Evolutionary conservation across 768 basidiomycete species (phyloP).

Genomic region (Pisolithus microcarpus): DNA sequence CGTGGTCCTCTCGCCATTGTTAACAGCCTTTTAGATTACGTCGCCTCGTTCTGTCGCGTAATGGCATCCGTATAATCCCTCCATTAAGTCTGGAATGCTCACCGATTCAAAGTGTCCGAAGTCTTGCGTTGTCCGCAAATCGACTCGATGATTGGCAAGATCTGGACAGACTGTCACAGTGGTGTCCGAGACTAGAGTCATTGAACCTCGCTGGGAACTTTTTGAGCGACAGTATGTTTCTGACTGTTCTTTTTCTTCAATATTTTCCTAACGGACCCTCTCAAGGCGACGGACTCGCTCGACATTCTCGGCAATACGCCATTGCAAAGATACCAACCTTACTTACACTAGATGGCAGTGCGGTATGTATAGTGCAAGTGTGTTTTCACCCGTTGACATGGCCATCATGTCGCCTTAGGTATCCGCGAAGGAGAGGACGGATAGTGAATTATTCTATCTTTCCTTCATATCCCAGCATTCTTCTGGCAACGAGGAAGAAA

Average conservation of each 20-base stretch:
- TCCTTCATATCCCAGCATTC: slow-evolving; percentile 50
- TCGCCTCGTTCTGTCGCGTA: slow-evolving; percentile 61
- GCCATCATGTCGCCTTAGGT: slow-evolving; percentile 38
- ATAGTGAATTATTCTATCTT: slow-evolving; percentile 79
- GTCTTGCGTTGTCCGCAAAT: slow-evolving; percentile 62
- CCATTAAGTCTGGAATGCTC: slow-evolving; percentile 8
- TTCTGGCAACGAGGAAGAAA: slow-evolving; percentile 34
- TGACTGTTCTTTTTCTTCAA: background rate
- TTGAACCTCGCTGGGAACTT: slow-evolving; percentile 61
- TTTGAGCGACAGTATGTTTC: slow-evolving; percentile 44
- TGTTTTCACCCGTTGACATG: slow-evolving; percentile 8
- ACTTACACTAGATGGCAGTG: slow-evolving; percentile 52
- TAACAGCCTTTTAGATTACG: slow-evolving; percentile 38
- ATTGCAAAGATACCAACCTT: slow-evolving; percentile 67
- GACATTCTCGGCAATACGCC: slow-evolving; percentile 48
- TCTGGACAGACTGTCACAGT: slow-evolving; percentile 56
- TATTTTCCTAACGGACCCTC: slow-evolving; percentile 1
- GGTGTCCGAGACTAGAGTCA: slow-evolving; percentile 62
- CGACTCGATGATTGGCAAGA: slow-evolving; percentile 49
- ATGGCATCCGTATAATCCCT: slow-evolving; percentile 48
- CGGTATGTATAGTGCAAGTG: slow-evolving; percentile 36
- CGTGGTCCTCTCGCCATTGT: background rate
- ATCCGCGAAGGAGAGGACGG: slow-evolving; percentile 60
- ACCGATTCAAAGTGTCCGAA: slow-evolving; percentile 36
- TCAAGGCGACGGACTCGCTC: slow-evolving; percentile 31